Evolutionary conservation across 2,329 filamentous ascomycete genomes (phyloP).

Genomic region (Thelonectria discophora): DNA sequence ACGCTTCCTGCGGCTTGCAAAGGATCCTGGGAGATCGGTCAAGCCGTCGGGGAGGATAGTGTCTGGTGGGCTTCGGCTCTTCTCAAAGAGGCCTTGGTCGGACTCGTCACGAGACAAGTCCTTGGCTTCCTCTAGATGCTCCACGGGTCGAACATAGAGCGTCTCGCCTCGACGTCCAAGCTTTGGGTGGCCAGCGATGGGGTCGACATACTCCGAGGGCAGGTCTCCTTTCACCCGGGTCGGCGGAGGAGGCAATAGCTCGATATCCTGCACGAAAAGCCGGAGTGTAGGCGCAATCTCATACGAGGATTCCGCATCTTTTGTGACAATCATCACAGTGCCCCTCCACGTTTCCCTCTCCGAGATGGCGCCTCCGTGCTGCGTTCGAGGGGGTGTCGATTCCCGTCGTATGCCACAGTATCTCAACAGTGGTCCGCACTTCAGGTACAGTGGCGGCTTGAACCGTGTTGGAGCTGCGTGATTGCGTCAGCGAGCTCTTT

Average conservation of each 20-base stretch:
- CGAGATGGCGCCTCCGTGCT: constrained; percentile 37
- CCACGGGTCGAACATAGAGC: constrained; percentile 88
- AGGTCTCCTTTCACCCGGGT: constrained; percentile 71
- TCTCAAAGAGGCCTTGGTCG: constrained; percentile 84
- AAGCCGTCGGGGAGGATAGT: constrained; percentile 52
- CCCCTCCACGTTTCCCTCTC: constrained; percentile 90
- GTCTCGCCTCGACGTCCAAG: constrained; percentile 85
- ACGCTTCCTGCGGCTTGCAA: constrained; percentile 62
- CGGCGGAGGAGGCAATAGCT: constrained; percentile 81
- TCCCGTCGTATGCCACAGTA: constrained; percentile 86
- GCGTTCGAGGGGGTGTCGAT: constrained; percentile 49
- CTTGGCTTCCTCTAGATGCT: constrained; percentile 78
- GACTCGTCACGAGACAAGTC: constrained; percentile 84
- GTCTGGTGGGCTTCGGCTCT: constrained; percentile 64
- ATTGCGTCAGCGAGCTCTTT: constrained; percentile 24
- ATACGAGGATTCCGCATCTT: constrained; percentile 84
- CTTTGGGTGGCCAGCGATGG: constrained; percentile 87
- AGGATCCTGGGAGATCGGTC: constrained; percentile 61
- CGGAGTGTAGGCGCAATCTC: constrained; percentile 79
- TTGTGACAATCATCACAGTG: constrained; percentile 93
- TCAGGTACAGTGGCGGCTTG: constrained; percentile 83
- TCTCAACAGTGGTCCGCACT: constrained; percentile 88
- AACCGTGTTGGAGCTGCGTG: constrained; percentile 72
- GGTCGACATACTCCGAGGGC: constrained; percentile 85
- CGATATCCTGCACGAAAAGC: constrained; percentile 87